Evolutionary conservation across 179 eudicot species (phyloP), one percentile per base, ranked within the genome.

Genomic region (Sideroxylon spinosum): DNA sequence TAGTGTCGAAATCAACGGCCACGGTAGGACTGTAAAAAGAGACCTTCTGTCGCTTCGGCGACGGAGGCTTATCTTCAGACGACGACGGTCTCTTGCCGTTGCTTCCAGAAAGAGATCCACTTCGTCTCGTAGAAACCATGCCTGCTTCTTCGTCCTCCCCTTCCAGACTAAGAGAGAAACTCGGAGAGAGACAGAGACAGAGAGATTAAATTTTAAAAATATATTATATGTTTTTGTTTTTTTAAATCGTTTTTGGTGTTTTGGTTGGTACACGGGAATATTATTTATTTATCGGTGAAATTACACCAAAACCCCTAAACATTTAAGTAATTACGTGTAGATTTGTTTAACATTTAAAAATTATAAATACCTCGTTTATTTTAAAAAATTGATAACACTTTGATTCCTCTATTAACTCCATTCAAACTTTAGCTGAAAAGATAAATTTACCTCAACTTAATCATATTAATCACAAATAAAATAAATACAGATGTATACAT

Each of bases 41-140:
- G 22, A 91, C 93, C 93, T 91, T 89, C 0, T 61, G 78, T 9
- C 91, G 90, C 66, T 91, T 91, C 9, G 93, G 91, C 4, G 91
- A 85, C 7, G 88, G 80, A 65, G 89, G 87, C 78, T 87, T 90
- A 19, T 83, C 85, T 13, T 86, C 88, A 3, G 92, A 83, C 0
- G 90, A 85, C 7, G 89, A 80, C 17, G 92, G 81, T 80, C 87
- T 80, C 80, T 90, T 89, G 52, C 60, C 57, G 74, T 71, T 75
- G 77, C 77, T 85, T 9, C 81, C 82, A 8, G 89, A 77, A 56
- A 85, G 80, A 80, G 93, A 90, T 90, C 93, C 93, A 82, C 90
- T 88, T 14, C 95, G 82, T 26, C 96, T 84, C 59, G 96, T 91
- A 52, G 96, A 90, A 20, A 91, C 92, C 92, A 91, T 91, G 78